These are phyloP conservation scores for Linum lewisii DNA, from an alignment of 345 rosid genomes.

Conservation along the genomic window DNA sequence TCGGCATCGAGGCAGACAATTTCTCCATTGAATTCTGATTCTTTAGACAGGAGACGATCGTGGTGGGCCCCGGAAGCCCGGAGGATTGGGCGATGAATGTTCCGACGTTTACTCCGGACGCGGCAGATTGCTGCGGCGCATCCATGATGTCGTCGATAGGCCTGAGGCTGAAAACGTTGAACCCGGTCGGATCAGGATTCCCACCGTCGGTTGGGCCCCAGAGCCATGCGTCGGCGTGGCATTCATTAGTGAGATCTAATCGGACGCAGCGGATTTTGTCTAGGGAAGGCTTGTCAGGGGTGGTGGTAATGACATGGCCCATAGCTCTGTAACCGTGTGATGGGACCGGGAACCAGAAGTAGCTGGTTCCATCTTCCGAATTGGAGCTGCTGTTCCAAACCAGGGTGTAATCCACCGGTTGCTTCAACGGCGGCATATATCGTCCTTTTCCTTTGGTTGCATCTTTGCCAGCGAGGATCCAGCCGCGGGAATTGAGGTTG, in stretches of 20 bases:
- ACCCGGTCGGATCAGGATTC: conserved; percentile 14
- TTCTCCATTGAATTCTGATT: conserved; percentile 22
- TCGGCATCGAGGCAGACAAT: conserved; percentile 48
- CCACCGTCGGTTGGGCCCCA: conserved; percentile 39
- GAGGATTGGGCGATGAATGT: conserved; percentile 41
- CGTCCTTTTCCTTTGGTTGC: not conserved
- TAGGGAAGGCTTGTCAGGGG: conserved; percentile 52
- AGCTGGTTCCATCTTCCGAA: conserved; percentile 42
- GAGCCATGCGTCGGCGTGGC: conserved; percentile 35
- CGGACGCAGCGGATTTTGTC: conserved; percentile 60
- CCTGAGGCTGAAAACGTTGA: conserved; percentile 31
- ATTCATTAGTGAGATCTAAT: conserved; percentile 54
- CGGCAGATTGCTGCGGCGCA: too few relatives aligned
- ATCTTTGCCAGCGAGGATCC: conserved; percentile 62
- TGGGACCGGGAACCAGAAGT: conserved; percentile 64
- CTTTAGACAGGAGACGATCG: conserved; percentile 48
- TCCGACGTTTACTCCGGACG: conserved; percentile 48
- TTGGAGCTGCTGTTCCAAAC: conserved; percentile 51
- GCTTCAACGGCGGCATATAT: conserved; percentile 18
- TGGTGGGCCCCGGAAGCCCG: conserved; percentile 5
- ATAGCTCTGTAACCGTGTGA: conserved; percentile 59
- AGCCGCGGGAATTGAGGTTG: conserved; percentile 28
- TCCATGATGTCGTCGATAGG: conserved; percentile 51
- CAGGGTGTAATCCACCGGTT: conserved; percentile 66
- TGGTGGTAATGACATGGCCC: conserved; percentile 54